Evolutionary conservation across 495 filamentous ascomycete genomes (phyloP), one percentile per base, ranked within the genome.

Genomic region (Penicillium coffeae): DNA sequence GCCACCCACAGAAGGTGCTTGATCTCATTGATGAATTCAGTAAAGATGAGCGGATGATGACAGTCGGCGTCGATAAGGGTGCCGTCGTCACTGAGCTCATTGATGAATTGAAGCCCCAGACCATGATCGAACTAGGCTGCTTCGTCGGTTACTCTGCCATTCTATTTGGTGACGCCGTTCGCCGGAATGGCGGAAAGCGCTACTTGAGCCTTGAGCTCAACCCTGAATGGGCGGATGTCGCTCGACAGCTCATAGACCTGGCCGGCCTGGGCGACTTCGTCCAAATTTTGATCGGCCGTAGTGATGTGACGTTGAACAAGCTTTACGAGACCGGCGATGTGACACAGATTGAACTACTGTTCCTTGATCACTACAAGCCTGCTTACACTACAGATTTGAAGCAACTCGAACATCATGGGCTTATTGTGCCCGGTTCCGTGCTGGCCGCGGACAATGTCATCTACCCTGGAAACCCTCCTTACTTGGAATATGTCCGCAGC

Each of bases 71-170:
- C 37, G 65, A 78, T 45, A 94, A 94, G 56, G 87, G 86, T 36
- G 71, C 71, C 34, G 78, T 89, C 18, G 76, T 92, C 14, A 72
- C 71, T 0, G 68, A 84, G 21, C 58, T 89, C 7, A 89, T 93
- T 47, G 62, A 65, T 9, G 68, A 84, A 46, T 57, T 75, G 39
- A 85, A 83, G 59, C 89, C 89, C 0, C 53, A 77, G 33, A 73
- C 71, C 4, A 86, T 90, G 73, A 79, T 93, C 39, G 89, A 94
- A 62, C 77, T 92, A 3, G 89, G 89, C 34, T 85, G 86, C 39
- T 94, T 91, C 65, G 72, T 90, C 22, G 89, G 89, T 36, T 93
- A 91, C 70, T 89, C 85, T 0, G 81, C 83, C 35, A 81, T 90
- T 42, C 69, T 87, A 5, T 89, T 89, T 54, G 84, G 78, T 21